Evolutionary conservation across 2,329 filamentous ascomycete species (phyloP), one percentile per base, ranked within the genome.

Genomic region (Aureobasidium sp.): DNA sequence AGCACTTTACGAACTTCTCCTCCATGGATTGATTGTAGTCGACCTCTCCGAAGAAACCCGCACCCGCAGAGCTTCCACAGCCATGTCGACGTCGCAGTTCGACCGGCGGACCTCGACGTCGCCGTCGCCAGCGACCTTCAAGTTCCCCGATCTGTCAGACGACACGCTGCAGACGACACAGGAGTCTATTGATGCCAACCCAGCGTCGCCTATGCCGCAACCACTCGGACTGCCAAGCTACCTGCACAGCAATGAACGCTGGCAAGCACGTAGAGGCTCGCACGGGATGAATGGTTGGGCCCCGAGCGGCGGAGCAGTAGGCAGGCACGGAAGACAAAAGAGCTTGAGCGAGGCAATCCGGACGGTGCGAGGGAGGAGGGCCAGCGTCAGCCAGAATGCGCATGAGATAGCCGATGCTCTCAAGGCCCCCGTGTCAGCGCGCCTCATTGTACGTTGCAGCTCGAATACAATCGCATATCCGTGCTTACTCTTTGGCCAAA

Each of bases 371-470:
- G 87, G 84, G 41, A 83, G 91, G 69, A 90, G 87, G 69, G 90
- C 85, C 57, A 97, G 92, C 74, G 87, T 97, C 69, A 92, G 87
- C 77, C 90, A 93, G 73, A 96, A 96, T 76, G 92, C 91, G 61
- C 90, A 95, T 64, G 93, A 97, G 75, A 85, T 99, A 69, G 92
- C 91, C 48, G 90, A 94, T 74, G 91, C 92, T 58, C 82, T 99
- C 64, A 90, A 88, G 71, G 93, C 92, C 42, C 94, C 94, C 5
- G 82, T 99, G 36, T 97, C 93, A 15, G 87, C 90, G 64, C 91
- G 82, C 75, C 84, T 97, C 66, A 85, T 96, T 75, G 93, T 97
- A 88, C 48, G 78, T 75, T 36, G 32, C 46, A 61, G 46, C 34
- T 27, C 27, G 37, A 56, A 29, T 26, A 10, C 8, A 42, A 41